phyloP scores from a whole-genome alignment of 1,284 basidiomycete species.

The Violaceomyces palustris region DNA sequence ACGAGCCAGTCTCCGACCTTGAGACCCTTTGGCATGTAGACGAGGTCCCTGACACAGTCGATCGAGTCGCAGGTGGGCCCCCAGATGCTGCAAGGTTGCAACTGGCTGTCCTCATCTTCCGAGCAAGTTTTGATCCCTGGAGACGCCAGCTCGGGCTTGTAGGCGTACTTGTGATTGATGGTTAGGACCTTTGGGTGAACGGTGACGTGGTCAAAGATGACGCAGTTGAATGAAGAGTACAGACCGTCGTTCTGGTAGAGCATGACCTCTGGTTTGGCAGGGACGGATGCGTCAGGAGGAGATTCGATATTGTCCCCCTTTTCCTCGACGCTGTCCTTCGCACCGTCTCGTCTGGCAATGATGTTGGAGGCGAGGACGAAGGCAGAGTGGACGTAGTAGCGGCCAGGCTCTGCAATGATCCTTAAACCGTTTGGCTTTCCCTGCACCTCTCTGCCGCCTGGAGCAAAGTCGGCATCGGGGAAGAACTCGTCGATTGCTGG shows the following conservation, averaged over 20 bases:
- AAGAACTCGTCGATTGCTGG: slow-evolving; percentile 76
- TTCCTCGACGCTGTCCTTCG: slow-evolving; percentile 6
- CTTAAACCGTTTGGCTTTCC: slow-evolving; percentile 61
- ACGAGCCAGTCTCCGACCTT: slow-evolving; percentile 77
- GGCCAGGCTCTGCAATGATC: slow-evolving; percentile 92
- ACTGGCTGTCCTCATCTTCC: slow-evolving; percentile 3
- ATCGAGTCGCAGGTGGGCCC: slow-evolving; percentile 83
- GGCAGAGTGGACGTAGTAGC: slow-evolving; percentile 87
- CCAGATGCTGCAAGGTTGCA: slow-evolving; percentile 58
- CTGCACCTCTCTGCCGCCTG: slow-evolving; percentile 38
- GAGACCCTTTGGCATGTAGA: slow-evolving; percentile 37
- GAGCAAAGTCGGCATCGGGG: slow-evolving; percentile 60
- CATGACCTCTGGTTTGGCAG: slow-evolving; percentile 45
- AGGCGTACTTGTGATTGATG: slow-evolving; percentile 40
- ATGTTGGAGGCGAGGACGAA: slow-evolving; percentile 91
- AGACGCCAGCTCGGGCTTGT: slow-evolving; percentile 50
- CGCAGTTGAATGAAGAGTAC: slow-evolving; percentile 97
- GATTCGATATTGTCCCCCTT: slow-evolving; percentile 1
- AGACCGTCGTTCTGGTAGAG: slow-evolving; percentile 53
- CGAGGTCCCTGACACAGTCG: slow-evolving; percentile 58
- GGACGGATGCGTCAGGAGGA: background rate
- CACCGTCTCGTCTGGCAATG: slow-evolving; percentile 65
- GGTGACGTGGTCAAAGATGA: slow-evolving; percentile 86
- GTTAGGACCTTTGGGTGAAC: slow-evolving; percentile 77
- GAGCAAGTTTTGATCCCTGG: slow-evolving; percentile 22